These are phyloP conservation scores for Ligustrum vulgare DNA, from an alignment of 257 asterid genomes.

Conservation along the genomic window DNA sequence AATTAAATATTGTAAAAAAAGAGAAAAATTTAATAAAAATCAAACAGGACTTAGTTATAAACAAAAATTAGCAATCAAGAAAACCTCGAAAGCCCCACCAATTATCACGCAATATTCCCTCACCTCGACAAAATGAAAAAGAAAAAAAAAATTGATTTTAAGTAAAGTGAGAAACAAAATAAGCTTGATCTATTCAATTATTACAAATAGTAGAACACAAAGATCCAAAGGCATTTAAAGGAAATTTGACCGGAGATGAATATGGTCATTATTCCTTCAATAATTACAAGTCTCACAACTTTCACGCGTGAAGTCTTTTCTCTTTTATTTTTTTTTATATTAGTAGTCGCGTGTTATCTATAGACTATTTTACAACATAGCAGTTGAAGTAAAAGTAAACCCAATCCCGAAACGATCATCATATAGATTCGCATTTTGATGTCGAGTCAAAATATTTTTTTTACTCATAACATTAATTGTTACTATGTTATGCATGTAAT, in stretches of 20 bases:
- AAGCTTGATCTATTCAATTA: slow-evolving; percentile 17
- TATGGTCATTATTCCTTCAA: background rate
- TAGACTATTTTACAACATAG: background rate
- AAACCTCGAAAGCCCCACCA: slow-evolving; percentile 29
- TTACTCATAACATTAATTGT: background rate
- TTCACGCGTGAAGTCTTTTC: background rate
- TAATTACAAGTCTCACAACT: background rate
- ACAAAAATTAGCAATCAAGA: no score
- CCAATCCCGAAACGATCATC: background rate
- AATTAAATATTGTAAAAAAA: no score
- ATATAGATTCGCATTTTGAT: background rate
- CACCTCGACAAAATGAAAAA: slow-evolving; percentile 10
- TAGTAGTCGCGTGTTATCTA: background rate
- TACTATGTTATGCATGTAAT: background rate
- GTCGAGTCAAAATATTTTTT: background rate
- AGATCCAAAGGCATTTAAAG: background rate
- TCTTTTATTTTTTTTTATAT: background rate
- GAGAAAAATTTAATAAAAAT: no score
- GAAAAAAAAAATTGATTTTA: no score
- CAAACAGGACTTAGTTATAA: no score
- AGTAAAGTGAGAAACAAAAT: background rate
- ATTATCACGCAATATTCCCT: slow-evolving; percentile 19
- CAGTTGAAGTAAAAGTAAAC: background rate
- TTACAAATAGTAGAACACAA: slow-evolving; percentile 6
- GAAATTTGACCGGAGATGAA: background rate